These are phyloP conservation scores for Paxillus involutus DNA, from an alignment of 768 basidiomycete genomes.

Conservation along the genomic window DNA sequence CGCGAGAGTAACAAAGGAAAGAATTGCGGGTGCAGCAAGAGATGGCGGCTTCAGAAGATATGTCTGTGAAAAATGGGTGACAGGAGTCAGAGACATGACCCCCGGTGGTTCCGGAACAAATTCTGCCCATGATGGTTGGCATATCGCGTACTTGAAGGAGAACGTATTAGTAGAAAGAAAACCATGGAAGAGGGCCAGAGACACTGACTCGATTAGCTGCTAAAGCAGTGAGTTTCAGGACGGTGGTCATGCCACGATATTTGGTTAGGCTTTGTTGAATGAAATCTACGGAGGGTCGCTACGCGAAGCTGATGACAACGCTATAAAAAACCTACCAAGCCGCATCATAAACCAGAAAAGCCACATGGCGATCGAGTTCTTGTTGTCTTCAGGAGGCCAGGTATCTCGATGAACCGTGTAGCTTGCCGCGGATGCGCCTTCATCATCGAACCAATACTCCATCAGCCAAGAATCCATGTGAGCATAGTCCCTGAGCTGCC, in stretches of 20 bases:
- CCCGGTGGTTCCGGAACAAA: slow-evolving; percentile 41
- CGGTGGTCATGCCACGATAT: slow-evolving; percentile 46
- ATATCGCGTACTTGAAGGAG: slow-evolving; percentile 58
- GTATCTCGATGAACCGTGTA: slow-evolving; percentile 38
- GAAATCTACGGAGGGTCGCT: slow-evolving; percentile 40
- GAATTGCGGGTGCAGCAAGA: slow-evolving; percentile 69
- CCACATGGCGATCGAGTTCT: slow-evolving; percentile 71
- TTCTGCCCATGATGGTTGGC: slow-evolving; percentile 56
- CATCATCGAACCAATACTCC: slow-evolving; percentile 63
- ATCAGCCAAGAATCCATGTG: slow-evolving; percentile 61
- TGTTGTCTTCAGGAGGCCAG: slow-evolving; percentile 59
- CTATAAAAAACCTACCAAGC: slow-evolving; percentile 45
- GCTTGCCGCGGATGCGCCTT: slow-evolving; percentile 54
- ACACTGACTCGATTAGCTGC: slow-evolving; percentile 61
- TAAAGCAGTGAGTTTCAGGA: slow-evolving; percentile 62
- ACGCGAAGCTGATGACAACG: not conserved
- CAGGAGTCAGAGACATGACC: slow-evolving; percentile 14
- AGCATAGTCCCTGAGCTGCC: slow-evolving; percentile 70
- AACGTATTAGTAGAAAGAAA: slow-evolving; percentile 4
- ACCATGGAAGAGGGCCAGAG: slow-evolving; percentile 13
- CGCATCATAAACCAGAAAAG: slow-evolving; percentile 72
- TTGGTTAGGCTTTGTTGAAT: slow-evolving; percentile 39
- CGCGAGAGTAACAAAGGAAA: slow-evolving; percentile 62
- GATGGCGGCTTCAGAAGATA: slow-evolving; percentile 56
- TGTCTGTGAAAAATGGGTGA: slow-evolving; percentile 45